phyloP scores from a whole-genome alignment of 495 filamentous ascomycete species.

The Neurospora sp. region DNA sequence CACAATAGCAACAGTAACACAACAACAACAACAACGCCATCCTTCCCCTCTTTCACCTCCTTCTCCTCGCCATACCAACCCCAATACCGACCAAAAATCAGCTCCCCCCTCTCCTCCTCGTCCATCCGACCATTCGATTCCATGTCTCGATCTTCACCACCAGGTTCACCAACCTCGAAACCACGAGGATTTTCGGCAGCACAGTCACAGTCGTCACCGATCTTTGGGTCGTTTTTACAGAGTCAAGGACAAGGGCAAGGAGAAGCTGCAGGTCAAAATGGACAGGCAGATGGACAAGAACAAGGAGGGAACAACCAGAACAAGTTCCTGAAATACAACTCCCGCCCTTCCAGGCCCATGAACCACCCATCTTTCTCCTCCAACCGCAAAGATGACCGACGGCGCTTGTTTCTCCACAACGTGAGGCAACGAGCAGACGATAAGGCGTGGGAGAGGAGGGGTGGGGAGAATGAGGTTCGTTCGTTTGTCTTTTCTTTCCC shows the following conservation, averaged over 20 bases:
- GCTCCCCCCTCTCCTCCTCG: constrained; percentile 16
- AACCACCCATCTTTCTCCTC: not conserved
- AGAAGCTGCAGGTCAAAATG: constrained; percentile 13
- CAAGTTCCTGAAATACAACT: not conserved
- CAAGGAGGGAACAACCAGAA: constrained; percentile 13
- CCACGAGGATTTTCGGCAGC: not conserved
- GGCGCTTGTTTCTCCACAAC: constrained; percentile 63
- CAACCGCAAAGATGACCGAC: constrained; percentile 33
- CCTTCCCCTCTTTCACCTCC: not conserved
- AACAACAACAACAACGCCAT: not conserved
- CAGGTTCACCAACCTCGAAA: not conserved
- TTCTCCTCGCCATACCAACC: not conserved
- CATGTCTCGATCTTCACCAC: not conserved
- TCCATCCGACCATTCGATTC: constrained; percentile 10
- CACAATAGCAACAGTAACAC: not conserved
- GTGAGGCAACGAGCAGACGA: constrained; percentile 65
- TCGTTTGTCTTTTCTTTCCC: too few relatives aligned
- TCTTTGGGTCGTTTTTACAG: not conserved
- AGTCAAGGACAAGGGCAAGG: not conserved
- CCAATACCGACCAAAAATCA: constrained; percentile 8
- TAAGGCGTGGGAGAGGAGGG: constrained; percentile 51
- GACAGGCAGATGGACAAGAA: constrained; percentile 16
- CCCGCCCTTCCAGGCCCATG: not conserved
- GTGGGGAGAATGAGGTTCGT: constrained; percentile 67
- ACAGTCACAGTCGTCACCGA: constrained; percentile 9